Conservation (phyloP, 1,284 basidiomycete genomes). For the Leccinum solheimii region DNA sequence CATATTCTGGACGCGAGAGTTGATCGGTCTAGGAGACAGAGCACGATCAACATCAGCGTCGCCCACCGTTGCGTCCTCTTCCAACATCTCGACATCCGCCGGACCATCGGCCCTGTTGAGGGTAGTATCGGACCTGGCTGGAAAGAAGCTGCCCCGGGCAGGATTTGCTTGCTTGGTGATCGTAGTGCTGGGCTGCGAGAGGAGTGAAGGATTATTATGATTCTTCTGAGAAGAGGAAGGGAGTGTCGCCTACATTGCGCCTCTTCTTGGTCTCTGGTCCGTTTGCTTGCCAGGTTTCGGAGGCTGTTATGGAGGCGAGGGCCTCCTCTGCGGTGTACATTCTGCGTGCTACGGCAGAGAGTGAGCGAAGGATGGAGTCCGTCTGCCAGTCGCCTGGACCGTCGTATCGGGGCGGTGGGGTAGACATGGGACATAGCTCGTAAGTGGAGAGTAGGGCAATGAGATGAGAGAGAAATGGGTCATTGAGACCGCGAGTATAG, state of each 20-base stretch:
- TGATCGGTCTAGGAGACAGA: slow-evolving; percentile 28
- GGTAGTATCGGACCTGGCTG: slow-evolving; percentile 23
- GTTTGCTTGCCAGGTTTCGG: slow-evolving; percentile 37
- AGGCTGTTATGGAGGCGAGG: slow-evolving; percentile 40
- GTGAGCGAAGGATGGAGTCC: slow-evolving; percentile 57
- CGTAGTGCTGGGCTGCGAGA: slow-evolving; percentile 30
- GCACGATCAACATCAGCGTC: slow-evolving; percentile 26
- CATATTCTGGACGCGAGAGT: slow-evolving; percentile 36
- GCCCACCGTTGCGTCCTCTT: slow-evolving; percentile 33
- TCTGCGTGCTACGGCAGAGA: slow-evolving; percentile 54
- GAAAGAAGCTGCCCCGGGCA: slow-evolving; percentile 26
- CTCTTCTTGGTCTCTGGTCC: slow-evolving; percentile 52
- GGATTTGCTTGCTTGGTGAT: slow-evolving; percentile 18
- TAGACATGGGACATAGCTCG: slow-evolving; percentile 47
- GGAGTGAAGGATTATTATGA: slow-evolving; percentile 11
- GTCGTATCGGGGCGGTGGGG: slow-evolving; percentile 61
- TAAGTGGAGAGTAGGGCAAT: slow-evolving; percentile 54
- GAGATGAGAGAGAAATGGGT: slow-evolving; percentile 51
- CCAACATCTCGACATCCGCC: slow-evolving; percentile 33
- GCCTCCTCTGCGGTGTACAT: slow-evolving; percentile 63
- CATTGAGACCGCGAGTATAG: slow-evolving; percentile 17
- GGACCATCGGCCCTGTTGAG: slow-evolving; percentile 9
- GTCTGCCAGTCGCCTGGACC: slow-evolving; percentile 67
- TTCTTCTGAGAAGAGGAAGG: slow-evolving; percentile 33
- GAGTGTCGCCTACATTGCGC: slow-evolving; percentile 47